phyloP scores from a whole-genome alignment of 2,329 filamentous ascomycete species.

The Fusarium pininemorale region DNA sequence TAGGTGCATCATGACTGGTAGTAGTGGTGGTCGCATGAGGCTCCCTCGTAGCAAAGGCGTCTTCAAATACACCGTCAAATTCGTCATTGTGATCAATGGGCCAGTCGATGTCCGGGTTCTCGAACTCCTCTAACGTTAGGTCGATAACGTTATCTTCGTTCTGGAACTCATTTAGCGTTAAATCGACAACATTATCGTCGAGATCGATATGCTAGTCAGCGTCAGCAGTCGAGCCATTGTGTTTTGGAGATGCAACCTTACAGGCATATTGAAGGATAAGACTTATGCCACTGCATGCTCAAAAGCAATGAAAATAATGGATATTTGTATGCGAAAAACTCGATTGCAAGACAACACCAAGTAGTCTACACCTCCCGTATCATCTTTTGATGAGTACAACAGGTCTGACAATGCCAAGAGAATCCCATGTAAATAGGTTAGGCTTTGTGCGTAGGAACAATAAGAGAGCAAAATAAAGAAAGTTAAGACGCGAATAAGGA shows the following conservation, averaged over 20 bases:
- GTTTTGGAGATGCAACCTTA: not conserved
- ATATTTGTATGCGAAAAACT: not conserved
- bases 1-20: not conserved
- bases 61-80: conserved; percentile 15
- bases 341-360: not conserved
- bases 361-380: not conserved
- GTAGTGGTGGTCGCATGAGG: not conserved
- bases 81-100: not conserved
- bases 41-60: conserved; percentile 8
- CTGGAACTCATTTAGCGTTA: conserved; percentile 3
- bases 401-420: not conserved
- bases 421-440: not conserved
- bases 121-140: not conserved
- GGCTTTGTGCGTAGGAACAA: not conserved
- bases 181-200: conserved; percentile 5
- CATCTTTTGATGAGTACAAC: not conserved
- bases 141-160: conserved; percentile 4
- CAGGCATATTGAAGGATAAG: conserved; percentile 16
- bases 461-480: not conserved
- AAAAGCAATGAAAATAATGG: not conserved
- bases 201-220: conserved; percentile 6
- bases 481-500: not conserved
- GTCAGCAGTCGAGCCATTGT: not conserved
- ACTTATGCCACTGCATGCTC: conserved; percentile 5
- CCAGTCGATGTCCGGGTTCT: conserved; percentile 4